Percentiles rank a stretch among this genome's conserved stretches.
These are phyloP conservation scores for Aurifilum marmelostoma DNA, from an alignment of 2,329 filamentous ascomycete species.

Conservation along the genomic window DNA sequence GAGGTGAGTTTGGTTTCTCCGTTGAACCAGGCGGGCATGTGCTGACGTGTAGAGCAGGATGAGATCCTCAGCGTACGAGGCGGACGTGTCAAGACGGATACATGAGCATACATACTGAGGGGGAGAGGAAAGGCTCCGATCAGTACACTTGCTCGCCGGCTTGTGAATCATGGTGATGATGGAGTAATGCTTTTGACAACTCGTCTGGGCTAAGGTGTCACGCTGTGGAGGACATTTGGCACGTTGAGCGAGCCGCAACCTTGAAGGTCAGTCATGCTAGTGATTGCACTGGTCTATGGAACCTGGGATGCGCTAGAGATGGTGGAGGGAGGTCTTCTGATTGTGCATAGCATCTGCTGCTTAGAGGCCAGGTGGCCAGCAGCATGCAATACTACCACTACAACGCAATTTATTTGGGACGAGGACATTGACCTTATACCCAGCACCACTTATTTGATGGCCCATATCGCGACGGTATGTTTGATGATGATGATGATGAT, in stretches of 20 bases:
- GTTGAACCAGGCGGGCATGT: background rate
- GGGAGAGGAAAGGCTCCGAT: background rate
- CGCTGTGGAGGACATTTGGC: background rate
- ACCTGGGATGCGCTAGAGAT: background rate
- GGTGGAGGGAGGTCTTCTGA: background rate
- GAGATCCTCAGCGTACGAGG: slow-evolving; percentile 22
- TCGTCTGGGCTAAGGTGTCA: background rate
- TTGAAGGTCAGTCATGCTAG: background rate
- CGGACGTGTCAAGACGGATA: slow-evolving; percentile 26
- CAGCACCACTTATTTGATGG: background rate
- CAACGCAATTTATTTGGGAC: background rate
- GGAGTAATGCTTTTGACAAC: background rate
- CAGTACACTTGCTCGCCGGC: background rate
- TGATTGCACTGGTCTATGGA: background rate
- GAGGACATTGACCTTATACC: background rate
- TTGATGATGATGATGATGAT: no score
- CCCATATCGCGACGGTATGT: no score
- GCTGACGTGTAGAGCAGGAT: slow-evolving; percentile 19
- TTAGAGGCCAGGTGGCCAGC: background rate
- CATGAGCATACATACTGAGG: slow-evolving; percentile 10
- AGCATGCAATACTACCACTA: background rate
- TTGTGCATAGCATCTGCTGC: background rate
- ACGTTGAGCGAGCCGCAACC: no score
- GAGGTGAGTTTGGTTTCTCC: slow-evolving; percentile 53
- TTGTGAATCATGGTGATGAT: background rate